Conservation (phyloP, 495 filamentous ascomycete species). For the Aspergillus olivimuriae region DNA sequence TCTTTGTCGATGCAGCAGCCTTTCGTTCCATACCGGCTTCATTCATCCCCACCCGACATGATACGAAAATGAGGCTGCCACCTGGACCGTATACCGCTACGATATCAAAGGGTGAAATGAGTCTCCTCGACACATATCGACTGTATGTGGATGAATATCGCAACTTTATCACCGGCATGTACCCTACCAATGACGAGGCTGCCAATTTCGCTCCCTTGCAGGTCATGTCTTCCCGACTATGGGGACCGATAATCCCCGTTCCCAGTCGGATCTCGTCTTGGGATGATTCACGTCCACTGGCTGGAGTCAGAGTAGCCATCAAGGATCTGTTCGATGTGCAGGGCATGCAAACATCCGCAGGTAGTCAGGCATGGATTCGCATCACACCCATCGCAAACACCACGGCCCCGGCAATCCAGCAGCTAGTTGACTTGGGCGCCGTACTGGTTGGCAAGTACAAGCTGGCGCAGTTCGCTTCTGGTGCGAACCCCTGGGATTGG, state of each 20-base stretch:
- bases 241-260: conserved; percentile 9
- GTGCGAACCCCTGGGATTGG: conserved; percentile 48
- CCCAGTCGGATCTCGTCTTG: conserved; percentile 9
- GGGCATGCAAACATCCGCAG: conserved; percentile 47
- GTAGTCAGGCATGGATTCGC: conserved; percentile 52
- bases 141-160: conserved; percentile 43
- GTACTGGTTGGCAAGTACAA: conserved; percentile 55
- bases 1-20: not conserved
- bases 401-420: conserved; percentile 44
- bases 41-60: not conserved
- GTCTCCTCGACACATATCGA: conserved; percentile 37
- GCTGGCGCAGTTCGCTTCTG: conserved; percentile 53
- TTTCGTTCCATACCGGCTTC: not conserved
- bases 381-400: conserved; percentile 40
- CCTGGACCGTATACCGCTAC: conserved; percentile 35
- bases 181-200: conserved; percentile 35
- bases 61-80: not conserved
- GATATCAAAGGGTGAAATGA: conserved; percentile 9
- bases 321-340: conserved; percentile 58
- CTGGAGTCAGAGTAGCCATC: conserved; percentile 48
- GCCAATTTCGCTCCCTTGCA: conserved; percentile 12
- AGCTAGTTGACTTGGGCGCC: conserved; percentile 54
- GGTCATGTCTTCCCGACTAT: not conserved
- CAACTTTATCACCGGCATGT: conserved; percentile 32
- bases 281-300: conserved; percentile 26